Evolutionary conservation across 768 basidiomycete species (phyloP), one percentile per base, ranked within the genome.

Genomic region (Podaxis pistillaris): DNA sequence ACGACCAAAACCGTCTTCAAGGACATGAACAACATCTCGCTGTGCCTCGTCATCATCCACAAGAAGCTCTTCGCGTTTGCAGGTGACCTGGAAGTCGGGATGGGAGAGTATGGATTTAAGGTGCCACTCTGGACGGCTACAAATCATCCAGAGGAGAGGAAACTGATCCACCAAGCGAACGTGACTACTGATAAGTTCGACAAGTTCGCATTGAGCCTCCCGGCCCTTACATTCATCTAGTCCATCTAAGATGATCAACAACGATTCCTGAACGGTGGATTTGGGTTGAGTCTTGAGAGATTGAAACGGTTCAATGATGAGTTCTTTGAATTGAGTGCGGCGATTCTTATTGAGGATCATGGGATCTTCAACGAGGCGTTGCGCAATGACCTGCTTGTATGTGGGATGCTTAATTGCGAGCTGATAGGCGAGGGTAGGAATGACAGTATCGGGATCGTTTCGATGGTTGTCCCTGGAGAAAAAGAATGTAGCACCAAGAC

Each of bases 141-240:
- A 54, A 19, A 54, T 37, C 53, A 54, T 54, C 53, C 53, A 54
- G 13, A 54, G n/a, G 2, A 54, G 8, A 9, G 53, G 53, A n/a
- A 38, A 37, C 1, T 37, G 2, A 4, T 9, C 33, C 17, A 26
- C 51, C 11, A 26, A 54, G 17, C 33, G 8, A 11, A 19, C 53
- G n/a, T 15, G 7, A 37, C 33, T 37, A 3, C n/a, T 38, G 36
- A 54, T 54, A n/a, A 54, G 55, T 1, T 56, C 17, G 3, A 70
- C 24, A 2, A 70, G 33, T 9, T 61, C 52, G 1, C 37, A 38
- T 19, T 67, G 66, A 17, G 37, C 33, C 1, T 59, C 53, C 5
- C 55, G n/a, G 19, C 60, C 62, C 12, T 26, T 22, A 37, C 69
- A 70, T 59, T 70, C 66, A 17, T 70, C 68, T 13, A 69, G 52